A percentile compares a stretch with the other conserved stretches of the same genome.
Conservation (phyloP, 1,139 yeast species). For the Yamadazyma siamensis region DNA sequence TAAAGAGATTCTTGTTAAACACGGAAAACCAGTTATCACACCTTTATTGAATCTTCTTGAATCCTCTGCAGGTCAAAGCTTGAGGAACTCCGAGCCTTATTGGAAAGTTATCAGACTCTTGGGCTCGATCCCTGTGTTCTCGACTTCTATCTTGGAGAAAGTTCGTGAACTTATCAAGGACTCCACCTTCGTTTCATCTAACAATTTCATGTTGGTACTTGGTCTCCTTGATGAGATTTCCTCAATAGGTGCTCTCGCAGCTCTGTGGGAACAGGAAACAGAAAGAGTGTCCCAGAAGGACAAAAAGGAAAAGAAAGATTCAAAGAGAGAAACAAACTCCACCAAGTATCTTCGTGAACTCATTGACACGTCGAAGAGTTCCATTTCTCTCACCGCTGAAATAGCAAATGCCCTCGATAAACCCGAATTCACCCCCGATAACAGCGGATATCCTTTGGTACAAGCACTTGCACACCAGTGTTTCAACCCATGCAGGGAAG, state of each 20-base stretch:
- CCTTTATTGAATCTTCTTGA: conserved; percentile 54
- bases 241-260: conserved; percentile 77
- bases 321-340: conserved; percentile 9
- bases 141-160: conserved; percentile 48
- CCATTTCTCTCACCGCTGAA: conserved; percentile 58
- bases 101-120: conserved; percentile 63
- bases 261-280: conserved; percentile 68
- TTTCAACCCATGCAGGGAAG: conserved; percentile 79
- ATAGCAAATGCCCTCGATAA: conserved; percentile 32
- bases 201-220: conserved; percentile 60
- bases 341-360: conserved; percentile 45
- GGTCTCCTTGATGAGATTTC: conserved; percentile 79
- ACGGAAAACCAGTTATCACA: conserved; percentile 49
- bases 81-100: conserved; percentile 48
- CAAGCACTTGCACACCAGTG: conserved; percentile 89
- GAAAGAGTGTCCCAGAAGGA: conserved; percentile 19
- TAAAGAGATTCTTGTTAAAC: conserved; percentile 38
- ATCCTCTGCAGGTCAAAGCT: conserved; percentile 42
- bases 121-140: conserved; percentile 53
- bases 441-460: conserved; percentile 54
- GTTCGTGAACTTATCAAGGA: conserved; percentile 42
- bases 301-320: conserved; percentile 10
- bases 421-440: conserved; percentile 19
- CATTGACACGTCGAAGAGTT: conserved; percentile 56
- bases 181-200: conserved; percentile 35